phyloP scores from a whole-genome alignment of 805 yeast genomes.

The Candida railenensis region DNA sequence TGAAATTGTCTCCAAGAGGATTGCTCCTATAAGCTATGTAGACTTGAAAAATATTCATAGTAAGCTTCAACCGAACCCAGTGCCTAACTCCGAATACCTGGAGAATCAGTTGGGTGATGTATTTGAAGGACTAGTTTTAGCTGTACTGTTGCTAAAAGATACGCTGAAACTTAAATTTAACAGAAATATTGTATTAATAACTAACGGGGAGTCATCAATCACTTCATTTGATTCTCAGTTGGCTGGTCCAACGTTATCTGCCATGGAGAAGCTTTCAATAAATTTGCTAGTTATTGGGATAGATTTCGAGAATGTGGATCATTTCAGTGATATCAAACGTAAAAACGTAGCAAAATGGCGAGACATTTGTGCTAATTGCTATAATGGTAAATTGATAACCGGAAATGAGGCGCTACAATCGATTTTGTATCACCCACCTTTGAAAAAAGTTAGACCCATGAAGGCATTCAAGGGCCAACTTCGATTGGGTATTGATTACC shows the following conservation, averaged over 20 bases:
- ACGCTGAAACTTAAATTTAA: constrained; percentile 29
- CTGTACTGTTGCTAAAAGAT: constrained; percentile 31
- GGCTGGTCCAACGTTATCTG: constrained; percentile 9
- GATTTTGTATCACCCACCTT: constrained; percentile 18
- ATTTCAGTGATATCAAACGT: constrained; percentile 1
- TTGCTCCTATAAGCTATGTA: constrained; percentile 16
- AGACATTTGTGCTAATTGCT: constrained; percentile 5
- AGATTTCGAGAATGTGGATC: constrained; percentile 6
- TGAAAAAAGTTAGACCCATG: constrained; percentile 47
- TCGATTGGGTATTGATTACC: constrained; percentile 44
- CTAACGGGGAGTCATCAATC: constrained; percentile 20
- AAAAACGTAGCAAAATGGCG: constrained; percentile 12
- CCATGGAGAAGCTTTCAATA: constrained; percentile 15
- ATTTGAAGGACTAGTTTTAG: constrained; percentile 33
- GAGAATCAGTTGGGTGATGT: constrained; percentile 15
- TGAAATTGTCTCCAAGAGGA: constrained; percentile 17
- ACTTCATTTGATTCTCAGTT: constrained; percentile 13
- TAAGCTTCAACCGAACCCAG: constrained; percentile 8
- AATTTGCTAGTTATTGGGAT: constrained; percentile 17
- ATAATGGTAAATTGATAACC: constrained; percentile 8
- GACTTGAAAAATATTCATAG: constrained; percentile 13
- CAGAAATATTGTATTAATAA: constrained; percentile 36
- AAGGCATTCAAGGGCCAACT: constrained; percentile 47
- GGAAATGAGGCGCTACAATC: constrained; percentile 17
- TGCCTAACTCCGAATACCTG: constrained; percentile 6